Evolutionary conservation across 441 rosid species (phyloP).

Genomic region (Populus hybrid): DNA sequence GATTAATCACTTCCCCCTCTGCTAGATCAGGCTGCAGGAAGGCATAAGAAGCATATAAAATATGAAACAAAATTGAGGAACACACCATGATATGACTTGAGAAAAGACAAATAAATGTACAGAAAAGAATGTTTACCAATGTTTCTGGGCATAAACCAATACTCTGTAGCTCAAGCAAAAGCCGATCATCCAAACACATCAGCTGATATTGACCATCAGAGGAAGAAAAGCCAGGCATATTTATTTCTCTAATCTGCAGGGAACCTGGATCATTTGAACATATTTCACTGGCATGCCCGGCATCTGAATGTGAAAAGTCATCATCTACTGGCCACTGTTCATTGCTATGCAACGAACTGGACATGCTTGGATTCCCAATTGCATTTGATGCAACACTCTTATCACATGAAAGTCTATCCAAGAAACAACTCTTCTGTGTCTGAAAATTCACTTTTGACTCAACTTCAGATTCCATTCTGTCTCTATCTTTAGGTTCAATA

Average conservation of each 20-base stretch:
- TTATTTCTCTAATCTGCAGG: constrained; percentile 43
- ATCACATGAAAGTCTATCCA: constrained; percentile 60
- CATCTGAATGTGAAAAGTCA: constrained; percentile 53
- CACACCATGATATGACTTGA: not conserved
- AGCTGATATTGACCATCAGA: constrained; percentile 62
- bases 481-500: constrained; percentile 63
- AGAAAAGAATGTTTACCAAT: constrained; percentile 52
- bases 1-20: constrained; percentile 67
- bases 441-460: constrained; percentile 64
- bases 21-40: constrained; percentile 31
- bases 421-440: constrained; percentile 51
- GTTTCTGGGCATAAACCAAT: constrained; percentile 80
- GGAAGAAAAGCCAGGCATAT: constrained; percentile 37
- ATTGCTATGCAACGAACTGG: constrained; percentile 56
- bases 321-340: constrained; percentile 68
- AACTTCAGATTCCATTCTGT: constrained; percentile 72
- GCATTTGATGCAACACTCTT: constrained; percentile 58
- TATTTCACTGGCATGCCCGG: constrained; percentile 46
- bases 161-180: constrained; percentile 79
- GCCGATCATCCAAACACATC: constrained; percentile 73
- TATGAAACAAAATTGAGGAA: constrained; percentile 14
- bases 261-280: constrained; percentile 49
- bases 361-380: constrained; percentile 50
- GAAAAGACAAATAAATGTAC: not conserved
- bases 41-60: constrained; percentile 8